Conservation (phyloP, 2,329 filamentous ascomycete species). For the Alternaria burnsii region DNA sequence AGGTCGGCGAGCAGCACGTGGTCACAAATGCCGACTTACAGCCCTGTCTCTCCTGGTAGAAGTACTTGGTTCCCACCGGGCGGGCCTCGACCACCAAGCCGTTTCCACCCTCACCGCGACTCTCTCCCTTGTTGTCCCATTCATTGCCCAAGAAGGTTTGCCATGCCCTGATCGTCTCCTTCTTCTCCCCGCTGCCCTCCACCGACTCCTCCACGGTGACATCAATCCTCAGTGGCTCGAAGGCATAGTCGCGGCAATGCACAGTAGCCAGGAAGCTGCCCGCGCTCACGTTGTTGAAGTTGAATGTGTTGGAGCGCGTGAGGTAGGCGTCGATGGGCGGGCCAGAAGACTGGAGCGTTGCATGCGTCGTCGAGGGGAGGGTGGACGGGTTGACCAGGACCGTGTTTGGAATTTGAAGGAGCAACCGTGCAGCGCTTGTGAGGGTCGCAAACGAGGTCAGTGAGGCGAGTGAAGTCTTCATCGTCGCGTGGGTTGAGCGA, state of each 20-base stretch:
- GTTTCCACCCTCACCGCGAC: conserved; percentile 55
- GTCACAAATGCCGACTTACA: conserved; percentile 65
- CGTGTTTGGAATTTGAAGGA: conserved; percentile 61
- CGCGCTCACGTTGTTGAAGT: conserved; percentile 74
- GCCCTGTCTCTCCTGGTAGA: conserved; percentile 76
- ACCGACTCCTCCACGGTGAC: conserved; percentile 55
- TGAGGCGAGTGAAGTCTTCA: conserved; percentile 48
- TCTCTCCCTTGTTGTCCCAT: conserved; percentile 85
- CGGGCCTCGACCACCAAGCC: conserved; percentile 67
- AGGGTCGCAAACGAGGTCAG: conserved; percentile 54
- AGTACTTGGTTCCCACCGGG: conserved; percentile 71
- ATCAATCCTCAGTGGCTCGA: conserved; percentile 83
- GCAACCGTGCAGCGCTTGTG: conserved; percentile 56
- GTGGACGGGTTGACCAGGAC: conserved; percentile 56
- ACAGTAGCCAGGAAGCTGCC: conserved; percentile 86
- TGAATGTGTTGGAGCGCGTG: conserved; percentile 73
- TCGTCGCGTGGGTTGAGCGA: conserved; percentile 16
- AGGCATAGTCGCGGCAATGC: conserved; percentile 76
- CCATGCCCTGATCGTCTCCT: conserved; percentile 70
- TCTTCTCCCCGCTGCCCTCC: conserved; percentile 42
- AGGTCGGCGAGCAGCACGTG: neutral
- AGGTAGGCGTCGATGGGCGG: conserved; percentile 67
- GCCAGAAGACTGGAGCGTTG: conserved; percentile 69
- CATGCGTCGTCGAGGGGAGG: conserved; percentile 66
- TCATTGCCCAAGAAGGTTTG: conserved; percentile 89